Base-by-base conservation (phyloP, 2,329 filamentous ascomycete species). In the Proliferodiscus dingleyae region DNA sequence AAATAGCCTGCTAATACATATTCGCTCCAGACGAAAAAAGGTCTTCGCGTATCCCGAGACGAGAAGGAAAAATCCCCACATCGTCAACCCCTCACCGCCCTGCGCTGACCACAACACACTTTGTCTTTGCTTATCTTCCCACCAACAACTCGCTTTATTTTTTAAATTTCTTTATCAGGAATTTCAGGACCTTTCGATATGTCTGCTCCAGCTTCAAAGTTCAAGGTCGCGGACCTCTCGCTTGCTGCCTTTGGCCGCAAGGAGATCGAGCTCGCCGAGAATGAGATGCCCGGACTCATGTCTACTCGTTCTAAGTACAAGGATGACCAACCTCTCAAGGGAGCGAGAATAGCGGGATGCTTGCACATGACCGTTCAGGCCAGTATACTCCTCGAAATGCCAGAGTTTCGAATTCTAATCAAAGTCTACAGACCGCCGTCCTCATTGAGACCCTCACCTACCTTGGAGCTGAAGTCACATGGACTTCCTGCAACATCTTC, bases 401-500 rank as follows among this genome's bases (percentile, higher is more conserved):
- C n/a, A n/a, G n/a, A n/a, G n/a, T n/a, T n/a, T n/a, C n/a, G n/a
- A n/a, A n/a, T n/a, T n/a, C n/a, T n/a, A n/a, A n/a, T n/a, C n/a
- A n/a, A n/a, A n/a, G n/a, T n/a, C n/a, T n/a, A n/a, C n/a, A 98
- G 80, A 98, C 93, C 58, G 93, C 93, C 63, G 93, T 98, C 67
- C 85, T 98, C 65, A 98, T 98, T 72, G 93, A 98, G 84, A 98
- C 93, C 59, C 84, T 98, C 68, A 87, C 80, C 65, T 77, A 85
- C 61, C 89, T 98, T 64, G 93, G 93, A 75, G 93, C 93, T 64
- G 93, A 97, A 81, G 87, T 97, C 64, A 98, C 93, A 68, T 97
- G 93, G 93, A 87, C 91, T 52, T 93, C 87, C 63, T 98, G 93
- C 86, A 97, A 98, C 83, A 97, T 98, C 74, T 98, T 96, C 85